Evolutionary conservation across 208 protist genomes (phyloP).

Genomic region (Acanthamoeba royreba): DNA sequence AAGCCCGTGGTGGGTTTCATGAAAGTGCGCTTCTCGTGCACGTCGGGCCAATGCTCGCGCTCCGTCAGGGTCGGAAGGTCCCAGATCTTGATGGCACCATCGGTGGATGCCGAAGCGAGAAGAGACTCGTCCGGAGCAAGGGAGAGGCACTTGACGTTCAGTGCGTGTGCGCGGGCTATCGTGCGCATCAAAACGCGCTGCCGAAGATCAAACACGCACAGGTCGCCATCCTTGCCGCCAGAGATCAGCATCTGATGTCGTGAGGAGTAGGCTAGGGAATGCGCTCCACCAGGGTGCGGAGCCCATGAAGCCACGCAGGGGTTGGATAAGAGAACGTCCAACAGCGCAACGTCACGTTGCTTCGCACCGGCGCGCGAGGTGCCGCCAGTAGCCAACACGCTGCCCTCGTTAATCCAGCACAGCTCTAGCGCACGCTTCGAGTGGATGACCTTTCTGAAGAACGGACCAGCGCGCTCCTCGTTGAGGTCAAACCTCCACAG

Average conservation of each 20-base stretch:
- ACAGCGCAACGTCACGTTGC: conserved; percentile 25
- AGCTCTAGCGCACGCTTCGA: conserved; percentile 18
- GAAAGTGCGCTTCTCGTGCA: conserved; percentile 37
- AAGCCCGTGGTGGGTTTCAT: conserved; percentile 17
- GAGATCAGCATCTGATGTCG: conserved; percentile 15
- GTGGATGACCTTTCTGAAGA: neutral
- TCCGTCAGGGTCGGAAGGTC: neutral
- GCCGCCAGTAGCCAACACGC: neutral
- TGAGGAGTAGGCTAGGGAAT: conserved; percentile 22
- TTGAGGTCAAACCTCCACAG: conserved; percentile 7
- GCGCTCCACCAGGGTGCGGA: neutral
- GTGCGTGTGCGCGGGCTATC: neutral
- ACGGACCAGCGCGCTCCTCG: neutral
- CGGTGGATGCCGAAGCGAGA: neutral
- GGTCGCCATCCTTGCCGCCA: conserved; percentile 6
- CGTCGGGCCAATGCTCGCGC: neutral
- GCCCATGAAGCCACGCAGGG: neutral
- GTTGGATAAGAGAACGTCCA: conserved; percentile 31
- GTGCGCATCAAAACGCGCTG: neutral
- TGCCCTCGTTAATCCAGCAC: conserved; percentile 15
- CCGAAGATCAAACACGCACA: neutral
- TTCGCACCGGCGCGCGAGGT: neutral
- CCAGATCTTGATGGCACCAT: neutral
- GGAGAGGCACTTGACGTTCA: conserved; percentile 20
- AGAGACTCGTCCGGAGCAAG: neutral